phyloP scores from a whole-genome alignment of 2,329 filamentous ascomycete species.

The Xylaria sp. region DNA sequence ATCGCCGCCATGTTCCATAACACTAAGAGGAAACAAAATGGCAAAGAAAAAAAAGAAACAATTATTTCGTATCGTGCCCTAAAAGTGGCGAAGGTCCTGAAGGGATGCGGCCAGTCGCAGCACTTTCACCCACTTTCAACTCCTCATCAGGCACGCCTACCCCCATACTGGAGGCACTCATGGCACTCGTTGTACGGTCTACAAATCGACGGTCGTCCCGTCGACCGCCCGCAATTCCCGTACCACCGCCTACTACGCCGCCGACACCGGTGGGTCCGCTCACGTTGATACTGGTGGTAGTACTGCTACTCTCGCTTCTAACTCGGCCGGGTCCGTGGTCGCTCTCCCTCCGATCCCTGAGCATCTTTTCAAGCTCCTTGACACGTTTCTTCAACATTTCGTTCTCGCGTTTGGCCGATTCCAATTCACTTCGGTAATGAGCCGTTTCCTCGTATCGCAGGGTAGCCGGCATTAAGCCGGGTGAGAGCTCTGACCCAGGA shows the following conservation, averaged over 20 bases:
- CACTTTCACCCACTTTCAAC: constrained; percentile 70
- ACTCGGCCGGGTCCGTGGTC: constrained; percentile 49
- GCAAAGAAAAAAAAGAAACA: neutral
- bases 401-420: constrained; percentile 71
- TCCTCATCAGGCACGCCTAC: constrained; percentile 70
- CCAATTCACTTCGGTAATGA: constrained; percentile 69
- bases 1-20: neutral
- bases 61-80: constrained; percentile 15
- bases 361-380: constrained; percentile 68
- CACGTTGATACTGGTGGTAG: constrained; percentile 61
- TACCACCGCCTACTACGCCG: constrained; percentile 49
- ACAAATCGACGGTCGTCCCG: constrained; percentile 51
- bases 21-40: neutral
- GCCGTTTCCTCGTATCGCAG: constrained; percentile 71
- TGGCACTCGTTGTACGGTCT: constrained; percentile 59
- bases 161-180: constrained; percentile 59
- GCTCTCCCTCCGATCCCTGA: constrained; percentile 61
- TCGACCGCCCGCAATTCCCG: constrained; percentile 60
- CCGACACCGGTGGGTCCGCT: constrained; percentile 49
- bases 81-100: neutral
- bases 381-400: constrained; percentile 70
- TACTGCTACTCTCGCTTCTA: constrained; percentile 65
- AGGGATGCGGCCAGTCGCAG: constrained; percentile 59
- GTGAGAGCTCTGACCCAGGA: constrained; percentile 61
- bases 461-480: constrained; percentile 66